A percentile compares a stretch with the other conserved stretches of the same genome.
Evolutionary conservation across 257 asterid genomes (phyloP).

Genomic region (Penstemon newberryi): DNA sequence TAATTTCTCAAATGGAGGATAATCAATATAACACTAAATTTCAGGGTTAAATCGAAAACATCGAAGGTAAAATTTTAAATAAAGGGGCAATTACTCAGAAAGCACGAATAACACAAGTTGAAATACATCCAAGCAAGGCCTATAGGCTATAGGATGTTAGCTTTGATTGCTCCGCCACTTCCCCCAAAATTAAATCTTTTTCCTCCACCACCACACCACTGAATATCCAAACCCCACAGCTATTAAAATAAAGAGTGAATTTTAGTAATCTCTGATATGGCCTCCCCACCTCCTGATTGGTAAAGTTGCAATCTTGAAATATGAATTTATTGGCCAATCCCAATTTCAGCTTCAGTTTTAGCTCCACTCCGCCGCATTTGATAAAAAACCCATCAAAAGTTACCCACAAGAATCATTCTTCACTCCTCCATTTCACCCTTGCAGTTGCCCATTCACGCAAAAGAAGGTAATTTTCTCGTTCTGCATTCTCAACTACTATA

Average conservation of each 20-base stretch:
- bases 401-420: conserved; percentile 18
- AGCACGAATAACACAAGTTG: too few species aligned
- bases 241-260: too few species aligned
- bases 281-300: background rate
- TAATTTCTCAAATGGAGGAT: too few species aligned
- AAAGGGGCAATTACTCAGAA: background rate
- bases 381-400: conserved; percentile 9
- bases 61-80: too few species aligned
- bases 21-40: too few species aligned
- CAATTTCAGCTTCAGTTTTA: background rate
- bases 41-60: too few species aligned
- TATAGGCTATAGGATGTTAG: too few species aligned
- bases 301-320: conserved; percentile 17
- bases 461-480: conserved; percentile 27
- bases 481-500: background rate
- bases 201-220: background rate
- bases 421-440: background rate
- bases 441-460: conserved; percentile 20
- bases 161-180: conserved; percentile 26
- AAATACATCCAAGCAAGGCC: too few species aligned
- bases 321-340: conserved; percentile 31
- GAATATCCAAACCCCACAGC: too few species aligned
- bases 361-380: conserved; percentile 8
- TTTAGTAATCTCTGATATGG: background rate
- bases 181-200: conserved; percentile 2